Base-by-base conservation (phyloP, 140 eudicot species). In the Anethum foeniculum region DNA sequence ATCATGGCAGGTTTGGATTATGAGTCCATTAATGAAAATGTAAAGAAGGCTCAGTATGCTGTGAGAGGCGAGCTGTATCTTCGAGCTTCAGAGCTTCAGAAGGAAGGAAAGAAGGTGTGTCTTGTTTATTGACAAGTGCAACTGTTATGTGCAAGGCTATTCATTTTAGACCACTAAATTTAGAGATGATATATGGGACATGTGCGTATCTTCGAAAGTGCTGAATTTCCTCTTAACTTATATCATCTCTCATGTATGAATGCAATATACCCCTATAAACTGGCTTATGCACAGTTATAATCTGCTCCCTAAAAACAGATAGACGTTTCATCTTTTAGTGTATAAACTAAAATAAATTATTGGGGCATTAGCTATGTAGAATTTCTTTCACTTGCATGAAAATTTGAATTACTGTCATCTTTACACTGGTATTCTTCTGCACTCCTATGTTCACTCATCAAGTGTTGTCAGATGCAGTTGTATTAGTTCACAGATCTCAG, bases 81-180 rank as follows among this genome's bases (percentile, higher is more conserved):
- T 86, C 95, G 99, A 75, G 99, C 97, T 80, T 92, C 99, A 23
- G 99, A 95, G 90, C 97, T 95, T 84, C 99, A 95, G 81, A 95
- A 92, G 80, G 97, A 95, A 85, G 99, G 99, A 80, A 95, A 95
- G 76, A 95, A 95, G 99, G 97, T 95, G 80, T 39, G 36, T 28
- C 7, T 7, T 21, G 10, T 58, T 58, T 78, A 18, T 58, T 7
- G n/a, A 60, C 39, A 4, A 25, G 4, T 64, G 41, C 15, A 46
- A 19, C 34, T 30, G 27, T 67, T n/a, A 19, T 39, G 39, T 78
- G 52, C 43, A 48, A 9, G 46, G 67, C 51, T 72, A 36, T 41
- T 16, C 18, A 67, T 18, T 21, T 21, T 72, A 23, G 30, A 39
- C 7, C 3, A 11, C 0, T 19, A 39, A 7, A 39, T 38, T 21